Conservation (phyloP, 1,284 basidiomycete genomes). For the Apiotrichum montevideense region DNA sequence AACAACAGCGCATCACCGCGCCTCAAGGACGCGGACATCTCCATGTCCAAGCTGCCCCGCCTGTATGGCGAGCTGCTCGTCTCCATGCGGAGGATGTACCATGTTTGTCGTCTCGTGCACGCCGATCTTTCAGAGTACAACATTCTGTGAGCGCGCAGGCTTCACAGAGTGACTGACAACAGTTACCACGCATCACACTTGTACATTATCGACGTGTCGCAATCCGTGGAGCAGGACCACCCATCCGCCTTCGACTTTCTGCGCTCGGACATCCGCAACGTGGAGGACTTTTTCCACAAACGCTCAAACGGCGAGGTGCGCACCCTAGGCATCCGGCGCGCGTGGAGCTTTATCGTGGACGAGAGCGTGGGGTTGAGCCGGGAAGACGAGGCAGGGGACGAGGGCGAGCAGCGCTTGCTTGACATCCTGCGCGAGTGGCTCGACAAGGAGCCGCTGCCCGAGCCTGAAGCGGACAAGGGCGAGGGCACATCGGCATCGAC, state of each 20-base stretch:
- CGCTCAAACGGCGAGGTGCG: constrained; percentile 56
- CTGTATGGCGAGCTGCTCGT: constrained; percentile 80
- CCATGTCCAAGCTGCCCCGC: constrained; percentile 39
- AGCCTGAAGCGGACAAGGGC: constrained; percentile 12
- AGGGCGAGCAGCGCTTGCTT: constrained; percentile 38
- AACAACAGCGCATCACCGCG: constrained; percentile 72
- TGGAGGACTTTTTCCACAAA: constrained; percentile 84
- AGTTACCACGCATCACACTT: constrained; percentile 60
- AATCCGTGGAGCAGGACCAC: constrained; percentile 98
- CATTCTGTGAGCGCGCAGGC: constrained; percentile 65
- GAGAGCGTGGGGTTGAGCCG: constrained; percentile 44
- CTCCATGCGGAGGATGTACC: constrained; percentile 77
- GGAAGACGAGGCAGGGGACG: constrained; percentile 32
- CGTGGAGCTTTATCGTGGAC: constrained; percentile 81
- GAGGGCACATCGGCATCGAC: not conserved
- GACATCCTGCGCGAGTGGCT: constrained; percentile 54
- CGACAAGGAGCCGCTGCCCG: constrained; percentile 55
- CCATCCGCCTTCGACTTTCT: constrained; percentile 94
- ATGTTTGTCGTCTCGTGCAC: constrained; percentile 87
- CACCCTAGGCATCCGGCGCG: constrained; percentile 71
- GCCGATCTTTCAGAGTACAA: constrained; percentile 99
- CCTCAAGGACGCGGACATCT: constrained; percentile 74
- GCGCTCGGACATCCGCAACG: constrained; percentile 82
- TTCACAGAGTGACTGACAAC: not conserved
- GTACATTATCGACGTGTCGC: constrained; percentile 96